Evolutionary conservation across 2,329 filamentous ascomycete species (phyloP).

Genomic region (Simplicillium aogashimaense): DNA sequence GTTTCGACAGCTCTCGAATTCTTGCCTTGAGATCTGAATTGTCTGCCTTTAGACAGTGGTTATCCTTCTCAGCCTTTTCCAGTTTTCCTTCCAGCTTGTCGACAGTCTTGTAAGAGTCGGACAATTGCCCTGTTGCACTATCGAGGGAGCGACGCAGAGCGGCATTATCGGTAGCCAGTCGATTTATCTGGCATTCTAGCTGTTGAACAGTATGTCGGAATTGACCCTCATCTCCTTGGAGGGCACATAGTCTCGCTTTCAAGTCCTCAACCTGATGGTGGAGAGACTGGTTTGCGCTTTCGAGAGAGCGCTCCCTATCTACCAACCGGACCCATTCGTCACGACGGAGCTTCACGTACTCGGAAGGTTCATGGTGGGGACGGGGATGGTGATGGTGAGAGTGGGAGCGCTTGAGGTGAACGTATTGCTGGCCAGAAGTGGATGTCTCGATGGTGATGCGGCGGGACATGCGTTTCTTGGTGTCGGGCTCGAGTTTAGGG

Average conservation of each 20-base stretch:
- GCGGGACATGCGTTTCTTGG: conserved; percentile 19
- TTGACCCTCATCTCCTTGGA: conserved; percentile 19
- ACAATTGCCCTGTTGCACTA: conserved; percentile 17
- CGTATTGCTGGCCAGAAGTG: conserved; percentile 23
- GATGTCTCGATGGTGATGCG: conserved; percentile 25
- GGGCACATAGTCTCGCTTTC: conserved; percentile 22
- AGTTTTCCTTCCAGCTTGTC: conserved; percentile 22
- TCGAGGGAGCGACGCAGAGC: conserved; percentile 27
- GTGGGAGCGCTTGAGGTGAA: conserved; percentile 28
- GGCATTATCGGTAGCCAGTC: conserved; percentile 27
- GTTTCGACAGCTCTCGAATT: conserved; percentile 22
- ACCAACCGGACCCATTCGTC: conserved; percentile 26
- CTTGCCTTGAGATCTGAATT: conserved; percentile 22
- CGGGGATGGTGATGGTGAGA: conserved; percentile 19
- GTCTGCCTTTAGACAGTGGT: conserved; percentile 22
- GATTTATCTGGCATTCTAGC: conserved; percentile 24
- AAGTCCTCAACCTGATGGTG: conserved; percentile 21
- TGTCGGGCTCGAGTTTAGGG: conserved; percentile 2
- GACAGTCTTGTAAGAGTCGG: conserved; percentile 19
- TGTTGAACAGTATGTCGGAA: conserved; percentile 17
- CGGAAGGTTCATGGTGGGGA: conserved; percentile 16
- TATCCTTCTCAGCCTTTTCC: conserved; percentile 26
- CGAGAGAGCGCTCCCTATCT: conserved; percentile 23
- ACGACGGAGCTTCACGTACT: conserved; percentile 21
- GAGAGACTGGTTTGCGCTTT: conserved; percentile 23